Evolutionary conservation across 345 rosid genomes (phyloP).

Genomic region (Citrus australasica): DNA sequence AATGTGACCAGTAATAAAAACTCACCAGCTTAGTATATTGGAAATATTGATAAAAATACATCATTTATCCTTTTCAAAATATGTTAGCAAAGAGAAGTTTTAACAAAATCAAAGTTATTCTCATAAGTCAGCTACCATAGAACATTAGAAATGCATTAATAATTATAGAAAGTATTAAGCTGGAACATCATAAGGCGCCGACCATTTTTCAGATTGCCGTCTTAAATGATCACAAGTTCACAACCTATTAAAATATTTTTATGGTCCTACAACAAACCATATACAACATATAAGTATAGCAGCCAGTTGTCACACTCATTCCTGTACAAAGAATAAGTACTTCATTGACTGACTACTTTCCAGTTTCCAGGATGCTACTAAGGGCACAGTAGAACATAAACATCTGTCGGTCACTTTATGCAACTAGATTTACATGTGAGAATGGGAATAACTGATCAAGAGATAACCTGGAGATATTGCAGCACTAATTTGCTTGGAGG

Average conservation of each 20-base stretch:
- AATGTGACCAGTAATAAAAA: neutral
- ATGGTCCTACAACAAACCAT: neutral
- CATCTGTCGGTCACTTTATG: neutral
- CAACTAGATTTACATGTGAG: neutral
- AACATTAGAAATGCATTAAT: neutral
- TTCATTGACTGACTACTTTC: neutral
- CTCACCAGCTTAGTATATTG: neutral
- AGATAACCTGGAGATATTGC: slow-evolving; percentile 67
- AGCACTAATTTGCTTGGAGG: slow-evolving; percentile 74
- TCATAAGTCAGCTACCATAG: neutral
- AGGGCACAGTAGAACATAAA: slow-evolving; percentile 1
- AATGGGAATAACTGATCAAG: neutral
- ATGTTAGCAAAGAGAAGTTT: neutral
- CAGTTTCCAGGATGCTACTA: neutral
- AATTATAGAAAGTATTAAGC: neutral
- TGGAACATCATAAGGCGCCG: neutral
- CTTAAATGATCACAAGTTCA: neutral
- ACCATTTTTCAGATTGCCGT: neutral
- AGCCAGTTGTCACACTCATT: neutral
- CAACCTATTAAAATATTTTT: neutral
- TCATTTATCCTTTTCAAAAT: neutral
- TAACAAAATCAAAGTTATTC: neutral
- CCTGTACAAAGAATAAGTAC: neutral
- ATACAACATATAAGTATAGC: neutral
- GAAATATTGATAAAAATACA: neutral